phyloP scores from a whole-genome alignment of 2,329 filamentous ascomycete species.

The Aspergillus ustus region DNA sequence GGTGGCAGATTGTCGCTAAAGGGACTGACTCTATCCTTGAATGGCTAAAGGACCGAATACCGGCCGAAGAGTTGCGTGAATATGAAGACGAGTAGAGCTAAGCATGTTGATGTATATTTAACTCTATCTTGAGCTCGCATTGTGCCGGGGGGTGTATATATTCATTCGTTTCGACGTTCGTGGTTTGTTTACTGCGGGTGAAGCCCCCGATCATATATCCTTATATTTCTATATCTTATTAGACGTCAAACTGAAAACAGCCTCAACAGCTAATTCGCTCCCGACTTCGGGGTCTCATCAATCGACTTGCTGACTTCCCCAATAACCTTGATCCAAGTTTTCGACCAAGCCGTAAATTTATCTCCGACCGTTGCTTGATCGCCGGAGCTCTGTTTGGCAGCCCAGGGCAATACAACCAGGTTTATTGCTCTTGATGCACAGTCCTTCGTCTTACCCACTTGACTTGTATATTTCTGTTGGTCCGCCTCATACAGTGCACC shows the following conservation, averaged over 20 bases:
- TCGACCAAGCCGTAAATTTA: constrained; percentile 79
- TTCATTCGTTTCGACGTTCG: constrained; percentile 12
- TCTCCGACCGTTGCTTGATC: constrained; percentile 64
- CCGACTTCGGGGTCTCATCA: constrained; percentile 13
- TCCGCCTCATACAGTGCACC: constrained; percentile 51
- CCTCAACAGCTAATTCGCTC: background rate
- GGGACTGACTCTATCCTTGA: constrained; percentile 83
- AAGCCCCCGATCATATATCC: background rate
- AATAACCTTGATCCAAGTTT: constrained; percentile 56
- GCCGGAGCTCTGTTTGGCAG: constrained; percentile 63
- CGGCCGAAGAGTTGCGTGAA: constrained; percentile 50
- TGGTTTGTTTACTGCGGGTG: background rate
- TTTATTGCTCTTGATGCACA: constrained; percentile 70
- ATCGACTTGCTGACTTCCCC: constrained; percentile 44
- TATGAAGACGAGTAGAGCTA: constrained; percentile 34
- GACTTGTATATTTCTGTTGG: constrained; percentile 37
- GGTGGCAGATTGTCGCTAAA: constrained; percentile 80
- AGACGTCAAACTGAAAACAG: background rate
- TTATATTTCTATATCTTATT: constrained; percentile 9
- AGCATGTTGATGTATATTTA: constrained; percentile 1
- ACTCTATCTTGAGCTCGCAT: background rate
- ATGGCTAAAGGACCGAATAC: constrained; percentile 79
- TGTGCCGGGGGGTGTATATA: constrained; percentile 8
- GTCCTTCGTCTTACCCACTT: constrained; percentile 37
- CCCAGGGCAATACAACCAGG: constrained; percentile 73